Evolutionary conservation across 768 basidiomycete species (phyloP).

Genomic region (Filobasidium floriforme): DNA sequence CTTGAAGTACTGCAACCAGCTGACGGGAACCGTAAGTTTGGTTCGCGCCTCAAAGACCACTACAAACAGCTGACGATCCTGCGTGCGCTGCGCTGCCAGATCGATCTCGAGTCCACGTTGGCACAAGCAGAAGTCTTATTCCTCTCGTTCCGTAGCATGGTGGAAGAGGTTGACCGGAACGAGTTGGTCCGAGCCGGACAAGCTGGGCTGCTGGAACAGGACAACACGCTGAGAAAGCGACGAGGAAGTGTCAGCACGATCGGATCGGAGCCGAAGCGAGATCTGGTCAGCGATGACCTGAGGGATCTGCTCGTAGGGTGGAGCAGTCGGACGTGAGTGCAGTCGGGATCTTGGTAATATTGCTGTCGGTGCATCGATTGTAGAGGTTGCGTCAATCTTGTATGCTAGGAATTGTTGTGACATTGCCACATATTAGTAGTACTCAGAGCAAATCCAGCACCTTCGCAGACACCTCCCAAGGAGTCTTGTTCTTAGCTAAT

Average conservation of each 20-base stretch:
- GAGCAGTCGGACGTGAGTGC: conserved; percentile 44
- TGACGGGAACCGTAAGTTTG: conserved; percentile 36
- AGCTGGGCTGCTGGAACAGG: conserved; percentile 8
- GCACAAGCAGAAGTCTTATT: conserved; percentile 96
- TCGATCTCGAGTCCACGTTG: conserved; percentile 90
- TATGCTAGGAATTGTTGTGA: no score
- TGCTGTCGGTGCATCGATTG: no score
- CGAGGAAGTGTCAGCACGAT: conserved; percentile 12
- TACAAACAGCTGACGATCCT: neutral
- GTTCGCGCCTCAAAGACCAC: neutral
- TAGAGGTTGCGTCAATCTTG: no score
- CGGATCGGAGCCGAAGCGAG: conserved; percentile 16
- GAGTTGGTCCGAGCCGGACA: conserved; percentile 17
- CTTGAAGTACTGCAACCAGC: conserved; percentile 42
- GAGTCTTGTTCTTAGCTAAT: no score
- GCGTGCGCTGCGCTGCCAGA: conserved; percentile 41
- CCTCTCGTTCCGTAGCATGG: conserved; percentile 77
- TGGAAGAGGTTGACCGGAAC: conserved; percentile 79
- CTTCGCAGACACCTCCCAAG: no score
- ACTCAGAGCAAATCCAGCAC: no score
- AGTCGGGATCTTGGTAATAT: no score
- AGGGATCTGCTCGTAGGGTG: conserved; percentile 13
- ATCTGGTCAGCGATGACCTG: conserved; percentile 18
- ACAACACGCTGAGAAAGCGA: neutral
- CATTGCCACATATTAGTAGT: no score